Conservation (phyloP, 1,284 basidiomycete species). For the Phaffia rhodozyma region DNA sequence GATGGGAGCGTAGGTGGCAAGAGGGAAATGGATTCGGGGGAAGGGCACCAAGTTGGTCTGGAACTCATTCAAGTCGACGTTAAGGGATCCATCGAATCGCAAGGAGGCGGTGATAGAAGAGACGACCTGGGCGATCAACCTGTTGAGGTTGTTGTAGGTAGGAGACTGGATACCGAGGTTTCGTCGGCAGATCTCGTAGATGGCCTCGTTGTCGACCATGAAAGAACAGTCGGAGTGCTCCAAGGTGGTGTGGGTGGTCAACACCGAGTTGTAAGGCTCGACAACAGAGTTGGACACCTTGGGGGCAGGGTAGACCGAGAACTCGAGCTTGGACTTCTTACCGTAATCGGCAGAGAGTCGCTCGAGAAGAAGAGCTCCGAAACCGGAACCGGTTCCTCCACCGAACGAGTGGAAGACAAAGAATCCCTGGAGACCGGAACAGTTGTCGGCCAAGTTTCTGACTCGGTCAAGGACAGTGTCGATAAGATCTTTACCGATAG, state of each 20-base stretch:
- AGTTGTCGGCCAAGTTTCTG: slow-evolving; percentile 93
- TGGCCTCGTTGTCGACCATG: slow-evolving; percentile 97
- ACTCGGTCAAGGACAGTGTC: slow-evolving; percentile 87
- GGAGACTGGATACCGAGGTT: slow-evolving; percentile 78
- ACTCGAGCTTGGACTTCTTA: slow-evolving; percentile 99
- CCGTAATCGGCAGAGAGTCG: slow-evolving; percentile 94
- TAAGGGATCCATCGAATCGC: slow-evolving; percentile 93
- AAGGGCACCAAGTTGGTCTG: slow-evolving; percentile 96
- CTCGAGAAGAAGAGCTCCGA: slow-evolving; percentile 93
- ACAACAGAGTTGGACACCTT: slow-evolving; percentile 93
- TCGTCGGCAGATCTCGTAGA: slow-evolving; percentile 98
- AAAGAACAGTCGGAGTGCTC: slow-evolving; percentile 99
- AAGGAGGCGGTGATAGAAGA: slow-evolving; percentile 95
- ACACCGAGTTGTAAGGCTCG: slow-evolving; percentile 97
- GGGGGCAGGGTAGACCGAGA: slow-evolving; percentile 93
- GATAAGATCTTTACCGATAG: slow-evolving; percentile 90
- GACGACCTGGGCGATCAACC: slow-evolving; percentile 94
- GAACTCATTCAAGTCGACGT: slow-evolving; percentile 97
- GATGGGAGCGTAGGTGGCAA: slow-evolving; percentile 91
- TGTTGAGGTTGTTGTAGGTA: slow-evolving; percentile 88
- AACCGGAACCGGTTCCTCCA: slow-evolving; percentile 98
- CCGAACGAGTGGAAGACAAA: slow-evolving; percentile 99
- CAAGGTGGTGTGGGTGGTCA: slow-evolving; percentile 97
- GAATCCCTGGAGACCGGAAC: slow-evolving; percentile 96
- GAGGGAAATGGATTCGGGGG: slow-evolving; percentile 96